A percentile compares a stretch with the other conserved stretches of the same genome.
phyloP scores from a whole-genome alignment of 345 rosid genomes.

The Ailanthus altissimus region DNA sequence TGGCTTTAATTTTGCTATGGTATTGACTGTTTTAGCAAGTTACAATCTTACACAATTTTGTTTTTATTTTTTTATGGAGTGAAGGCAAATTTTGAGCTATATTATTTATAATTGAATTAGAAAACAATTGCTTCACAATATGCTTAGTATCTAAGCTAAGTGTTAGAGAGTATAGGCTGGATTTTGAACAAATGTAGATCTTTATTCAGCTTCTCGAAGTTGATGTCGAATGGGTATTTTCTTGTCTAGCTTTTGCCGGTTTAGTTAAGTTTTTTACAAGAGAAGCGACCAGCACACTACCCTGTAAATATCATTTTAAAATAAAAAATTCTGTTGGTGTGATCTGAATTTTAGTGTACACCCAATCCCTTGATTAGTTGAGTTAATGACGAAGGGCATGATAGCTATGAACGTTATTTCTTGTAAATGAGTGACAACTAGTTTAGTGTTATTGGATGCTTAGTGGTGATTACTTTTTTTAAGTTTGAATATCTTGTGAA shows the following conservation, averaged over 20 bases:
- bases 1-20: background rate
- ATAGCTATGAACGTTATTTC: background rate
- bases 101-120: background rate
- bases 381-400: background rate
- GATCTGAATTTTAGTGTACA: background rate
- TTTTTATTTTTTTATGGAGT: background rate
- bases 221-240: background rate
- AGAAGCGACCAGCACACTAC: background rate
- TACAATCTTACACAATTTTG: too few relatives aligned
- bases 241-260: background rate
- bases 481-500: background rate
- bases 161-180: background rate
- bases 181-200: background rate
- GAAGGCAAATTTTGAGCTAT: background rate
- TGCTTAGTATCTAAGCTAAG: background rate
- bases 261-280: background rate
- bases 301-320: background rate
- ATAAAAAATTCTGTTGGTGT: background rate
- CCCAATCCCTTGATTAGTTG: background rate
- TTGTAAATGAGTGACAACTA: background rate
- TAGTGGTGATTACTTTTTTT: background rate
- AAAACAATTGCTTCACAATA: background rate
- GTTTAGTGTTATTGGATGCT: slow-evolving; percentile 1
- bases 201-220: background rate
- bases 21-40: background rate